Base-by-base conservation (phyloP, 2,329 filamentous ascomycete species). In the Dactylonectria macrodidyma region DNA sequence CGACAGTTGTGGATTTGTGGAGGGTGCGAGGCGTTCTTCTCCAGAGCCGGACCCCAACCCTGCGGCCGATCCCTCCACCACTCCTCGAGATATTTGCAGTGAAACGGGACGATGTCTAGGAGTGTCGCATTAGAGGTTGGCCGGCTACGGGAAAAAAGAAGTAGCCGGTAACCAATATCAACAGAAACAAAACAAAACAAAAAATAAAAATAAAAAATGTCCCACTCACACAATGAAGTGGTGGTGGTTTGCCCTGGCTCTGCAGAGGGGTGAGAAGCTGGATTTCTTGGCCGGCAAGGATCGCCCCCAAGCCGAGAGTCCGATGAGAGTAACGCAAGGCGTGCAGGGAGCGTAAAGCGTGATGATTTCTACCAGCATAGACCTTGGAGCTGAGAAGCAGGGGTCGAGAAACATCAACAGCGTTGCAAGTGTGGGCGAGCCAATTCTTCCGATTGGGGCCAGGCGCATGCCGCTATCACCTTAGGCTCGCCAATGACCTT, bases 381-480 rank as follows among this genome's bases (percentile, higher is more conserved):
- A 66, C 72, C 71, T 67, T 68, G 72, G 48, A 67, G 67, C 52
- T 64, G 57, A 51, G 62, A 54, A 36, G 36, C 57, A 62, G 62
- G 67, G 68, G 50, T 52, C 50, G 61, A 26, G 51, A 69, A 54
- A 67, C 56, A 47, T 55, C 68, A 65, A 60, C 57, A 71, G 64
- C 64, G 59, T 59, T 64, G 64, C 65, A 67, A 68, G 73, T 71
- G 69, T 72, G 62, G 66, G 69, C 48, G 65, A 71, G 69, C 64
- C 69, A 73, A 75, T 75, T 76, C 72, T 77, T 78, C 77, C 77
- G 77, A 78, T 77, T 77, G 75, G 77, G 66, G 70, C 70, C 65
- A 63, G 66, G 65, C 54, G 46, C 64, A 38, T 67, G 68, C 64
- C 57, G 66, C 63, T 68, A 71, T 69, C 65, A 66, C 70, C 68